Base-by-base conservation (phyloP, 2,329 filamentous ascomycete species). In the Teratosphaeria viscida region DNA sequence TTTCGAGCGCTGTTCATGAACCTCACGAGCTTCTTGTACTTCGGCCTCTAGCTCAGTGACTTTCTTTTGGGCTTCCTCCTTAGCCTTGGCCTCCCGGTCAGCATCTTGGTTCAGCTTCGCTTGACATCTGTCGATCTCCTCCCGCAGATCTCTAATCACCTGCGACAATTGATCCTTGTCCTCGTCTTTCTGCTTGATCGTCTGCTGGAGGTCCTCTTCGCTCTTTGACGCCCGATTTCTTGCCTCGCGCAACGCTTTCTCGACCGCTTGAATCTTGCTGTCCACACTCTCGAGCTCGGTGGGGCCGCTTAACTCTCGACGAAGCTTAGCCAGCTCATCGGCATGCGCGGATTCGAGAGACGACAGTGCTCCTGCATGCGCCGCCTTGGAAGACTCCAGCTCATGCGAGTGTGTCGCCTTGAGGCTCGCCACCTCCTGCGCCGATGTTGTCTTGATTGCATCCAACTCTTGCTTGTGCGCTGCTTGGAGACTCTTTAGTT, bases 51-150 rank as follows among this genome's bases (percentile, higher is more conserved):
- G 29, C 43, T 68, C 66, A 26, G 60, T 62, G 12, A 55, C 59
- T 19, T 62, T 61, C 29, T 32, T 37, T 39, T 65, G 60, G 4
- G 63, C 63, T 39, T 65, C 61, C 54, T 63, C 66, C 62, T 69
- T 66, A 34, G 68, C 67, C 26, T 64, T 61, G 29, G 64, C 65
- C 57, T 73, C 69, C 52, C 67, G 69, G 35, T 67, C 62, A 37
- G 67, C 67, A 58, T 72, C 69, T 52, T 70, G 66, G 52, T 70
- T 67, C 37, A 73, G 65, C 57, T 70, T 66, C 16, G 65, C 56
- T 60, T 73, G 68, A 54, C 68, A 71, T n/a, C 66, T 62, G 52
- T 71, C 68, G 52, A 73, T 73, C 63, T 73, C 71, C 47, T 67
- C 59, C 59, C 66, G 65, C 52, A 73, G 60, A 37, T 73, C 71